Conservation (phyloP, 129 eudicot genomes). For the Glebionis coronaria region DNA sequence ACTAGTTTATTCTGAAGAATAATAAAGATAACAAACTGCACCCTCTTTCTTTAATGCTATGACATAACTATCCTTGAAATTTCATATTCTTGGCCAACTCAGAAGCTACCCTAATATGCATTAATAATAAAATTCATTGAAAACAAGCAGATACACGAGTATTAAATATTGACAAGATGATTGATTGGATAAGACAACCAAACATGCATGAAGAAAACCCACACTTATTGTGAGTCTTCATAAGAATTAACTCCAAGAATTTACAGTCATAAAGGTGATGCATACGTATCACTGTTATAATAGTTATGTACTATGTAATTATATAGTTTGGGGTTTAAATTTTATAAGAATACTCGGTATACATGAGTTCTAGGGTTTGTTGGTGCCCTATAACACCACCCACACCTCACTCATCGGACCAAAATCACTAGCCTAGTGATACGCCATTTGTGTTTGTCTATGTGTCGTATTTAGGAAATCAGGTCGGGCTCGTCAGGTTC, state of each 20-base stretch:
- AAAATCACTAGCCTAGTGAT: too few relatives aligned
- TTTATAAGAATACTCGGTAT: too few relatives aligned
- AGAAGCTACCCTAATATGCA: background rate
- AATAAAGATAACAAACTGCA: constrained; percentile 20
- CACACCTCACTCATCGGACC: too few relatives aligned
- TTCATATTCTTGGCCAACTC: constrained; percentile 19
- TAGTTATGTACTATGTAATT: too few relatives aligned
- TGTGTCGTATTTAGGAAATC: too few relatives aligned
- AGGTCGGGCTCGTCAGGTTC: too few relatives aligned
- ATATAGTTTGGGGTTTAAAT: too few relatives aligned
- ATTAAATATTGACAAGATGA: constrained; percentile 20
- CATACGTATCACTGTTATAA: background rate
- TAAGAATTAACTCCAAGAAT: background rate
- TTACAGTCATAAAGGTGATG: background rate
- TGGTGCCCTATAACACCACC: too few relatives aligned
- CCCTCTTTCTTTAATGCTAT: constrained; percentile 23
- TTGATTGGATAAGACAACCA: background rate
- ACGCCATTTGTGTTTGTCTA: too few relatives aligned
- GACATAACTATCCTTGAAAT: constrained; percentile 10
- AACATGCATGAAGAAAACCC: background rate
- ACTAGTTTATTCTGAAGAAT: constrained; percentile 13
- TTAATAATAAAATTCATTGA: constrained; percentile 8
- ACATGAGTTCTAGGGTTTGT: too few relatives aligned
- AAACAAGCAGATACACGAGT: background rate
- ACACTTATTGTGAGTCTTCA: background rate